These are phyloP conservation scores for Paramecium bursaria DNA, from an alignment of 73 alveolate genomes.

Conservation along the genomic window DNA sequence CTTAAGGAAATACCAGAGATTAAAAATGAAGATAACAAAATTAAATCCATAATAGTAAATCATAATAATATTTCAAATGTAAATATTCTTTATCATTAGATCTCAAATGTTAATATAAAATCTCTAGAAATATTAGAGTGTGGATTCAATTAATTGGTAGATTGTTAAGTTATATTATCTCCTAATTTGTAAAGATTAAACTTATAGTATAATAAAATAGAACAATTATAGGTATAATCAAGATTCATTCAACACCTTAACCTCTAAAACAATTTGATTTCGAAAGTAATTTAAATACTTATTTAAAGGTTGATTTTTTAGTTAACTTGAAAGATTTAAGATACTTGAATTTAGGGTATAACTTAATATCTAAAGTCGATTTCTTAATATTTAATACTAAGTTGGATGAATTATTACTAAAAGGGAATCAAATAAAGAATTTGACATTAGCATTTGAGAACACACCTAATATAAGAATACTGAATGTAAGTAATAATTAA, in stretches of 20 bases:
- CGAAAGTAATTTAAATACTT: neutral
- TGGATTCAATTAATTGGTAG: slow-evolving; percentile 11
- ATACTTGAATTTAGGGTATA: slow-evolving; percentile 3
- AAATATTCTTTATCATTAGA: too few relatives aligned
- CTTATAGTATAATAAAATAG: neutral
- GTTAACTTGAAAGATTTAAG: slow-evolving; percentile 12
- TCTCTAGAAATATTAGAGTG: neutral
- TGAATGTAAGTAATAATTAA: slow-evolving; percentile 28
- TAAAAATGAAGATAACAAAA: too few relatives aligned
- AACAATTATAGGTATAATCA: neutral
- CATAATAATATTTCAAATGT: too few relatives aligned
- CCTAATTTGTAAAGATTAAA: neutral
- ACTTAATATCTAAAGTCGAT: slow-evolving; percentile 7
- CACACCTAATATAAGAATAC: neutral
- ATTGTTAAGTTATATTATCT: neutral
- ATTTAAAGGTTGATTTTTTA: slow-evolving; percentile 35
- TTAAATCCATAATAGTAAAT: too few relatives aligned
- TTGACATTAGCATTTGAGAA: neutral
- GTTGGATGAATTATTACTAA: slow-evolving; percentile 33
- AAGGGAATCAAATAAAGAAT: neutral
- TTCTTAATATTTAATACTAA: slow-evolving; percentile 21
- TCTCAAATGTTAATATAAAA: too few relatives aligned
- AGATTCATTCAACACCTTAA: slow-evolving; percentile 7
- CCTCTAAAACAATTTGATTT: neutral
- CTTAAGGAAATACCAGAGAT: too few relatives aligned